A percentile compares a stretch with the other conserved stretches of the same genome.
phyloP scores from a whole-genome alignment of 805 yeast genomes.

The Candida xiaguanensis region DNA sequence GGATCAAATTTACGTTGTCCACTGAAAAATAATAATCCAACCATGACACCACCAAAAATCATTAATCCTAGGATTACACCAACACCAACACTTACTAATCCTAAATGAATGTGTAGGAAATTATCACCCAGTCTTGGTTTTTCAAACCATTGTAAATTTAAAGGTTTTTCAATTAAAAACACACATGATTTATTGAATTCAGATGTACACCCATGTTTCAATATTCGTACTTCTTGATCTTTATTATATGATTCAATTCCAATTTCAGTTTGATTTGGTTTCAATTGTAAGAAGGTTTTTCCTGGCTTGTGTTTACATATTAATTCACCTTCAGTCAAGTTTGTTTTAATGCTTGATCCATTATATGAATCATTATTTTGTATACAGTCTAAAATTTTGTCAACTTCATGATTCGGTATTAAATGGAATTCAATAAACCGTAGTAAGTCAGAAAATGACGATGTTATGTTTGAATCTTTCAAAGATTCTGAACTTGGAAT shows the following conservation, averaged over 20 bases:
- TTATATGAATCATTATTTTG: conserved; percentile 10
- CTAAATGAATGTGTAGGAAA: conserved; percentile 56
- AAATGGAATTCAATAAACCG: conserved; percentile 66
- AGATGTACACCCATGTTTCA: conserved; percentile 58
- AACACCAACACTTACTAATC: conserved; percentile 62
- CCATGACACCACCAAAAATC: conserved; percentile 23
- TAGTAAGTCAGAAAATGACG: conserved; percentile 39
- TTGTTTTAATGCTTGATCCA: conserved; percentile 35
- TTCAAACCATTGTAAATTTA: conserved; percentile 62
- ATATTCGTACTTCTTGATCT: conserved; percentile 52
- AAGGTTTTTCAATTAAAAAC: conserved; percentile 62
- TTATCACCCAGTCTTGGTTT: conserved; percentile 29
- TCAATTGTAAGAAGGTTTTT: conserved; percentile 33
- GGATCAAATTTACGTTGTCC: conserved; percentile 10
- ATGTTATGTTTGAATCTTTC: conserved; percentile 46
- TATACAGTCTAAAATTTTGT: conserved; percentile 46
- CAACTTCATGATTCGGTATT: conserved; percentile 54
- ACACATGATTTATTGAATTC: conserved; percentile 45
- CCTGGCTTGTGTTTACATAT: conserved; percentile 28
- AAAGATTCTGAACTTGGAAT: conserved; percentile 67
- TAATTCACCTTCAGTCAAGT: conserved; percentile 40
- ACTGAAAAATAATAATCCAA: conserved; percentile 17
- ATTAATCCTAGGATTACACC: conserved; percentile 65
- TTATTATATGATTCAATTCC: conserved; percentile 37
- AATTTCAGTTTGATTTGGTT: background rate